Evolutionary conservation across 2,329 filamentous ascomycete species (phyloP).

Genomic region (Verticillium nonalfalfae): DNA sequence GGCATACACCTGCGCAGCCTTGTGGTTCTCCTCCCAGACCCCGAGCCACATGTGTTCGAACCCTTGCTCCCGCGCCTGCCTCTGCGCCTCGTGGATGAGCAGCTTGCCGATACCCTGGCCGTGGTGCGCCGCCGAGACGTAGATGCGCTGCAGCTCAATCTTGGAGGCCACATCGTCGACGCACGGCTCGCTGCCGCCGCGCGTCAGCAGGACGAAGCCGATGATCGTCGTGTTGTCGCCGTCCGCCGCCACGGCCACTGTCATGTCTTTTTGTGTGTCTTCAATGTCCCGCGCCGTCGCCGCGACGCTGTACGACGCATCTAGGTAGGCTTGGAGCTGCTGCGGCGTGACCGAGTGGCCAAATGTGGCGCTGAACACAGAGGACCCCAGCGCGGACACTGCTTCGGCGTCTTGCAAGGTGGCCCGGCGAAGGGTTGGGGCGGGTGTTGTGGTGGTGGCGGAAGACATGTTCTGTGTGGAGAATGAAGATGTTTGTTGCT

Average conservation of each 20-base stretch:
- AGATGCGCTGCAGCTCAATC: slow-evolving; percentile 36
- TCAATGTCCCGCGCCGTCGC: slow-evolving; percentile 19
- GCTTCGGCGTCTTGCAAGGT: slow-evolving; percentile 16
- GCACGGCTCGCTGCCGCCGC: slow-evolving; percentile 29
- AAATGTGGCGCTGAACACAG: slow-evolving; percentile 31
- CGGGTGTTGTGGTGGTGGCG: not conserved
- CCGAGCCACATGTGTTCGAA: slow-evolving; percentile 36
- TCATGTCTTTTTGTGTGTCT: slow-evolving; percentile 16
- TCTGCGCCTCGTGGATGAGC: slow-evolving; percentile 21
- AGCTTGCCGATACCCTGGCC: slow-evolving; percentile 30
- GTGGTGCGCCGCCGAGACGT: slow-evolving; percentile 26
- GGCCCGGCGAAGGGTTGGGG: slow-evolving; percentile 17
- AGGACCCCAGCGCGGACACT: slow-evolving; percentile 25
- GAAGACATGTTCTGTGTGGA: not conserved
- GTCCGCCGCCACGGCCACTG: slow-evolving; percentile 13
- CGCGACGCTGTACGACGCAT: slow-evolving; percentile 26
- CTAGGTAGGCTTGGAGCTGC: slow-evolving; percentile 29
- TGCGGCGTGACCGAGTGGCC: slow-evolving; percentile 30
- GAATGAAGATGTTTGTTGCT: no score
- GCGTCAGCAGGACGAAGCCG: slow-evolving; percentile 34
- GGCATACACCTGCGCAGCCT: slow-evolving; percentile 30
- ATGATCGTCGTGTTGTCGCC: slow-evolving; percentile 15
- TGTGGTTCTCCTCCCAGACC: slow-evolving; percentile 39
- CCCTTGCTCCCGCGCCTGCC: slow-evolving; percentile 25
- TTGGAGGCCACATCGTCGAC: slow-evolving; percentile 18